Conservation (phyloP, 2,329 filamentous ascomycete genomes). For the Trichoderma cornu-damae region DNA sequence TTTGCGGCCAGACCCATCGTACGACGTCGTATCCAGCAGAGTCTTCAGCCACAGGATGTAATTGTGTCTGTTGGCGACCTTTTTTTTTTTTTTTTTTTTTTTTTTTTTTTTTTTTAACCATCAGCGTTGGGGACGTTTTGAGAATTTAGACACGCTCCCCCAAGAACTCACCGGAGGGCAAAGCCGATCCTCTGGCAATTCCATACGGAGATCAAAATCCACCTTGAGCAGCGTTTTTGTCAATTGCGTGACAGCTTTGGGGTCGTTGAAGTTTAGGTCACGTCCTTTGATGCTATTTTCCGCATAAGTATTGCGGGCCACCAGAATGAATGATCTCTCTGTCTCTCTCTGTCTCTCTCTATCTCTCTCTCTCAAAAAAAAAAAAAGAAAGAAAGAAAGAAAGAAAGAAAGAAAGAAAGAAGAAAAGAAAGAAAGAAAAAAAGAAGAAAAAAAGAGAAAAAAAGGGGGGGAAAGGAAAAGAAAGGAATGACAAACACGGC, state of each 20-base stretch:
- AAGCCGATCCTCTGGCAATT: conserved; percentile 70
- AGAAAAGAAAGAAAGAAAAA: too few relatives aligned
- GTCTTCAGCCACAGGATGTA: conserved; percentile 87
- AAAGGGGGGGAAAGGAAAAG: too few relatives aligned
- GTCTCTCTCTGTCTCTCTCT: too few relatives aligned
- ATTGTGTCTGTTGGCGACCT: conserved; percentile 67
- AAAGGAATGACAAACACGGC: conserved; percentile 31
- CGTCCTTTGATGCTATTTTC: conserved; percentile 29
- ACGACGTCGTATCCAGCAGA: conserved; percentile 67
- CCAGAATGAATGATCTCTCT: too few relatives aligned
- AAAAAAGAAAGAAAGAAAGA: too few relatives aligned
- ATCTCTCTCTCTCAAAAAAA: too few relatives aligned
- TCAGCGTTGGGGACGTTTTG: too few relatives aligned
- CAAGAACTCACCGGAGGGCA: conserved; percentile 73
- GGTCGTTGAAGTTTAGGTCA: conserved; percentile 75
- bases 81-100: too few relatives aligned
- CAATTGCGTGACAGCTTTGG: conserved; percentile 69
- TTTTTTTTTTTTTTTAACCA: too few relatives aligned
- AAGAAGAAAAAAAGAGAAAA: too few relatives aligned
- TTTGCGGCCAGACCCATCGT: conserved; percentile 42
- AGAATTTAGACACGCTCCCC: too few relatives aligned
- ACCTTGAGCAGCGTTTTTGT: conserved; percentile 71
- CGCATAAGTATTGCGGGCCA: neutral
- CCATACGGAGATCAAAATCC: conserved; percentile 68
- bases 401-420: too few relatives aligned